phyloP scores from a whole-genome alignment of 306 rosid genomes.

The Glycine latifolia region DNA sequence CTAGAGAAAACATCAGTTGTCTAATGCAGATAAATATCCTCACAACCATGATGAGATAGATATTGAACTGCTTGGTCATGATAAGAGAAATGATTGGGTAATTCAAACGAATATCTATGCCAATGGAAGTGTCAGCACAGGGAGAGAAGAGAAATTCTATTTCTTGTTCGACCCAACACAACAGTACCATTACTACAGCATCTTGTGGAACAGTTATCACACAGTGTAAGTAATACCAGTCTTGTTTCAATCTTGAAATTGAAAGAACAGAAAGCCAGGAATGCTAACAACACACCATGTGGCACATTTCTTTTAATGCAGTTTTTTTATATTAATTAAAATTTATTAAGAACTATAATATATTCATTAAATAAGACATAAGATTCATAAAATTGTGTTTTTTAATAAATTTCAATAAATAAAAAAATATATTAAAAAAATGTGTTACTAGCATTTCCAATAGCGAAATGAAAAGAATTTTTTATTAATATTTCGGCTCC shows the following conservation, averaged over 20 bases:
- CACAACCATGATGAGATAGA: conserved; percentile 94
- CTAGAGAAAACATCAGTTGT: conserved; percentile 62
- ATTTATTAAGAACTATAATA: no score
- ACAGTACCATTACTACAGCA: conserved; percentile 77
- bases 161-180: conserved; percentile 95
- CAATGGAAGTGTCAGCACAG: conserved; percentile 91
- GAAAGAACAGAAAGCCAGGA: neutral
- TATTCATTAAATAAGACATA: no score
- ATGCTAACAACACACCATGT: no score
- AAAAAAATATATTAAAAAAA: no score
- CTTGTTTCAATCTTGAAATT: conserved; percentile 17
- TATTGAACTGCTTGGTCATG: conserved; percentile 93
- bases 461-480: no score
- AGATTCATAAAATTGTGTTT: no score
- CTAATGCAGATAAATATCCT: conserved; percentile 85
- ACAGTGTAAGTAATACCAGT: conserved; percentile 65
- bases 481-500: no score
- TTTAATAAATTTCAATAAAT: no score
- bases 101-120: conserved; percentile 87
- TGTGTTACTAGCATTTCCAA: no score
- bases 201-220: conserved; percentile 90
- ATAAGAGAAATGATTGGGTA: conserved; percentile 84
- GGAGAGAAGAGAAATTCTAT: conserved; percentile 95
- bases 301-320: no score
- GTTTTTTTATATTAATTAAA: no score